A percentile compares a stretch with the other conserved stretches of the same genome.
phyloP scores from a whole-genome alignment of 495 filamentous ascomycete species.

The Xylaria grammica region DNA sequence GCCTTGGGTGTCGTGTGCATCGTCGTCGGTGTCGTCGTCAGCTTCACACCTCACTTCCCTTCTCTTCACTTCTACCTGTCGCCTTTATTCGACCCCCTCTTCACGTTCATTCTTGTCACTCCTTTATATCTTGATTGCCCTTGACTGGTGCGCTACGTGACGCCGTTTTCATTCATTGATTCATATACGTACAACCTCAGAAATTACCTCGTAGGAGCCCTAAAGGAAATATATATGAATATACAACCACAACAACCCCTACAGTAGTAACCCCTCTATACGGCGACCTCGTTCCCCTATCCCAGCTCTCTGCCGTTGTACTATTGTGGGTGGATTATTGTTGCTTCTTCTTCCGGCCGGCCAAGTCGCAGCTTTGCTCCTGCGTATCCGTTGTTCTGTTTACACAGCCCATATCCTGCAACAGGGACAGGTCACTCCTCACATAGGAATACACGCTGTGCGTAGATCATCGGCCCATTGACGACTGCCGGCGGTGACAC shows the following conservation, averaged over 20 bases:
- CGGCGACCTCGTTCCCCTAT: neutral
- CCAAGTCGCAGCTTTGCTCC: neutral
- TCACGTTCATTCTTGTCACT: slow-evolving; percentile 9
- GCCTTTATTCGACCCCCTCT: neutral
- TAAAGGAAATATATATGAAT: slow-evolving; percentile 10
- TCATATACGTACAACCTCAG: slow-evolving; percentile 4
- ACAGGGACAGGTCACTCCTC: neutral
- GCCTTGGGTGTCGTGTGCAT: neutral
- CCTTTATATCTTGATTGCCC: slow-evolving; percentile 12
- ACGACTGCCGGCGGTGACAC: neutral
- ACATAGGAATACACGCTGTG: neutral
- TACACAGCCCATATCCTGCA: neutral
- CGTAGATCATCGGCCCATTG: neutral
- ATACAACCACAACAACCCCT: slow-evolving; percentile 3
- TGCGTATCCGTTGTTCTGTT: neutral
- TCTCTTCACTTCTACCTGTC: neutral
- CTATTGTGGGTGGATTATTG: too few relatives aligned
- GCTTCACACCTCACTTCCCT: slow-evolving; percentile 5
- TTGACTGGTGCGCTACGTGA: slow-evolving; percentile 17
- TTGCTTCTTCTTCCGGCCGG: neutral
- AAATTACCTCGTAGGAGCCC: slow-evolving; percentile 10
- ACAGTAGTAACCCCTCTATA: slow-evolving; percentile 1
- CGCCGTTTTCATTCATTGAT: slow-evolving; percentile 12
- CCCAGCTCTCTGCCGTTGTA: slow-evolving; percentile 1
- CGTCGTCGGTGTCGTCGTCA: slow-evolving; percentile 8